Conservation (phyloP, 495 filamentous ascomycete species). For the Daldinia grandis region DNA sequence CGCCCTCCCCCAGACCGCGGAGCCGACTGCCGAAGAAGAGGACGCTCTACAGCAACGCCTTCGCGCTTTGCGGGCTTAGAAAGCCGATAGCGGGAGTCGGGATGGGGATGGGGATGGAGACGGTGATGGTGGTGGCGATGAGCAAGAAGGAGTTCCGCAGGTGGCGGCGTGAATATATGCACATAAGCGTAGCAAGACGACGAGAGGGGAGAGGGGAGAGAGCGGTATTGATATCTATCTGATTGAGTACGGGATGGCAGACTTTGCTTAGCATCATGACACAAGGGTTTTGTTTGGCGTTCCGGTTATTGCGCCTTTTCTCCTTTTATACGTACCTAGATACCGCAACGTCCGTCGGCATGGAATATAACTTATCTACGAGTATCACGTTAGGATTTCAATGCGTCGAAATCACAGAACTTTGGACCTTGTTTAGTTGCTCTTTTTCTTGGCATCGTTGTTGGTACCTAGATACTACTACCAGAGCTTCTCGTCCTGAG, state of each 20-base stretch:
- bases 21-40: conserved; percentile 68
- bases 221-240: neutral
- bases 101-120: neutral
- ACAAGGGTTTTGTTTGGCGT: conserved; percentile 31
- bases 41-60: conserved; percentile 68
- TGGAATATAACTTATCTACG: neutral
- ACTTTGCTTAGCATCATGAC: conserved; percentile 33
- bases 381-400: neutral
- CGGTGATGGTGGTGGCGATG: neutral
- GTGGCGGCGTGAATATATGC: neutral
- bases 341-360: neutral
- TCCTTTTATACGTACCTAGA: neutral
- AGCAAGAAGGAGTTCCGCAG: neutral
- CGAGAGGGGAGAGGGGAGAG: neutral
- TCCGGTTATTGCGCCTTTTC: conserved; percentile 9
- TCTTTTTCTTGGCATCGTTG: neutral
- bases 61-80: conserved; percentile 60
- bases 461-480: neutral
- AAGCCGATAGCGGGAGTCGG: neutral
- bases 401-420: neutral
- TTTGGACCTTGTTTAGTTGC: neutral
- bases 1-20: conserved; percentile 54
- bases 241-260: neutral
- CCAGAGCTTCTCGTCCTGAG: neutral
- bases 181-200: neutral